A percentile compares a stretch with the other conserved stretches of the same genome.
Evolutionary conservation across 495 filamentous ascomycete species (phyloP).

Genomic region (Penicillium atrosanguineum): DNA sequence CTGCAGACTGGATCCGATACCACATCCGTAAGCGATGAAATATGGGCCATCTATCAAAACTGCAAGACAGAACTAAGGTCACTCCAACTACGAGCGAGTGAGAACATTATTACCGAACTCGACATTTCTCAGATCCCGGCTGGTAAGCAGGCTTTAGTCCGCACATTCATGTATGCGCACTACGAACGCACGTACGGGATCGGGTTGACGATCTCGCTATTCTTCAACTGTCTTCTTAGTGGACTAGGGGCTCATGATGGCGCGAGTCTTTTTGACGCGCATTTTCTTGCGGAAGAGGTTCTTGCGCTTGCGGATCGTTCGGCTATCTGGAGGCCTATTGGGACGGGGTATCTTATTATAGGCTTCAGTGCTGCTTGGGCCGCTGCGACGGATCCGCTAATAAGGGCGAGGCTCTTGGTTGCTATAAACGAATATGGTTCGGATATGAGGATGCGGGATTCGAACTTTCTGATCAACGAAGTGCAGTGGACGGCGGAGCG

Average conservation of each 20-base stretch:
- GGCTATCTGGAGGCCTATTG: slow-evolving; percentile 27
- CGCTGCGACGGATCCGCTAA: slow-evolving; percentile 17
- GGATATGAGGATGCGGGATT: slow-evolving; percentile 22
- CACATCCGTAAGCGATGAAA: slow-evolving; percentile 18
- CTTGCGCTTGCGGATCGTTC: slow-evolving; percentile 27
- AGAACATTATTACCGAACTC: slow-evolving; percentile 7
- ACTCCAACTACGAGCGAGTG: slow-evolving; percentile 13
- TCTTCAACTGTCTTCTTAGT: slow-evolving; percentile 34
- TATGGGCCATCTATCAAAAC: slow-evolving; percentile 24
- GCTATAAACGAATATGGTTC: slow-evolving; percentile 25
- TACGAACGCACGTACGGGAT: slow-evolving; percentile 36
- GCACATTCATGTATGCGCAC: slow-evolving; percentile 23
- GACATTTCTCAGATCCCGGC: neutral
- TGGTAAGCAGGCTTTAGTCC: neutral
- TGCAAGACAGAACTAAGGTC: slow-evolving; percentile 19
- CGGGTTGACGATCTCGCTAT: slow-evolving; percentile 26
- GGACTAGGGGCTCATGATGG: slow-evolving; percentile 17
- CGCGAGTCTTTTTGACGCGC: slow-evolving; percentile 19
- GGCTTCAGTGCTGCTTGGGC: slow-evolving; percentile 29
- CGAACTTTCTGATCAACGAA: neutral
- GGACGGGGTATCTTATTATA: slow-evolving; percentile 30
- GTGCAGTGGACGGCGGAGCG: slow-evolving; percentile 13
- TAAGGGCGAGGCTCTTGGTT: slow-evolving; percentile 12
- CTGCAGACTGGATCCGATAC: slow-evolving; percentile 9
- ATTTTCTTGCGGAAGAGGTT: slow-evolving; percentile 26